These are phyloP conservation scores for Ambrosia hybrid DNA, from an alignment of 140 eudicot species.

Conservation along the genomic window DNA sequence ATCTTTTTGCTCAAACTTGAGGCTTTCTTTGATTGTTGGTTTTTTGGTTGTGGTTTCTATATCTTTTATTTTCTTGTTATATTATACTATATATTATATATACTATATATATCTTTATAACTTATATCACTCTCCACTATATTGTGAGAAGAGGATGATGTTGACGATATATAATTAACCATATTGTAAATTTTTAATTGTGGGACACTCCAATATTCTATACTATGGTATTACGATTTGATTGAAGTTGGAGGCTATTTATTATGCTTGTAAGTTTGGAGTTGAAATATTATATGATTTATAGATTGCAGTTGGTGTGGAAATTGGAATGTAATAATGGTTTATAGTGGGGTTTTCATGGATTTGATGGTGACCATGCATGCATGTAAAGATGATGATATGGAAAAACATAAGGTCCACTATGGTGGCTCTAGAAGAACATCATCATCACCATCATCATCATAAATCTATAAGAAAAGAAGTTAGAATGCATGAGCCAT, in stretches of 20 bases:
- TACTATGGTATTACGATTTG: conserved; percentile 28
- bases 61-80: conserved; percentile 28
- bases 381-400: conserved; percentile 32
- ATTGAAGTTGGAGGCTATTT: conserved; percentile 4
- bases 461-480: conserved; percentile 9
- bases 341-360: conserved; percentile 27
- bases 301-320: conserved; percentile 22
- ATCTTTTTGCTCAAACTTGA: conserved; percentile 31
- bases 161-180: conserved; percentile 56
- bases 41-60: conserved; percentile 28
- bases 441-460: conserved; percentile 17
- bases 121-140: conserved; percentile 53
- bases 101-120: conserved; percentile 30
- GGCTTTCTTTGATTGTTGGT: conserved; percentile 39
- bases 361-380: conserved; percentile 37
- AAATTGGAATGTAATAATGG: conserved; percentile 19
- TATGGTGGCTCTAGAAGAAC: conserved; percentile 38
- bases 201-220: conserved; percentile 33
- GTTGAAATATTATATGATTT: conserved; percentile 11
- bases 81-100: conserved; percentile 26
- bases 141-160: conserved; percentile 44
- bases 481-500: conserved; percentile 17
- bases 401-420: conserved; percentile 29
- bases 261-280: conserved; percentile 15
- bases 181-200: conserved; percentile 52